A percentile compares a stretch with the other conserved stretches of the same genome.
Conservation (phyloP, 2,329 filamentous ascomycete species). For the Fusarium anthophilum region DNA sequence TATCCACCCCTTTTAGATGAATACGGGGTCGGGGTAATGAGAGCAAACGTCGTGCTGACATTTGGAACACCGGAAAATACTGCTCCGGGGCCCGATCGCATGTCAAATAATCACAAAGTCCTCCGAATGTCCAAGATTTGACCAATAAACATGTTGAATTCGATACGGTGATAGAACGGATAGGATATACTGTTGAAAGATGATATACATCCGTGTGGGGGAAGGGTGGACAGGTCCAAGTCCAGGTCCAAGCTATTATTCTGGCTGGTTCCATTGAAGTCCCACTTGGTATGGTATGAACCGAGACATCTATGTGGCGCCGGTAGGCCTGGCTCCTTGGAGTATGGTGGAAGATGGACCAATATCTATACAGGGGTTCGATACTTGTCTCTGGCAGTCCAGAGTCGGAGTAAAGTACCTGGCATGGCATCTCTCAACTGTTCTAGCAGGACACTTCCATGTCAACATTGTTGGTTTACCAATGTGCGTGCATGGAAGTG, state of each 20-base stretch:
- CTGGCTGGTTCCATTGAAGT: neutral
- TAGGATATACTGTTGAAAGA: neutral
- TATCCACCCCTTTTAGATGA: neutral
- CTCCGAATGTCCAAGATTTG: neutral
- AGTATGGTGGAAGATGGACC: neutral
- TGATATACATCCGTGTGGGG: neutral
- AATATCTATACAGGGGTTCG: neutral
- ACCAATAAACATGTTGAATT: neutral
- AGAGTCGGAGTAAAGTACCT: neutral
- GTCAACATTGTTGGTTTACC: neutral
- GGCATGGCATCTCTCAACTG: neutral
- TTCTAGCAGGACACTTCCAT: neutral
- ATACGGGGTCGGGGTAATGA: neutral
- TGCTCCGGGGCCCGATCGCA: neutral
- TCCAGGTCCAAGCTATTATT: neutral
- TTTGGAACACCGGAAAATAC: neutral
- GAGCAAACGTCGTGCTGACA: neutral
- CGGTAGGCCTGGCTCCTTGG: neutral
- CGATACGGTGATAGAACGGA: neutral
- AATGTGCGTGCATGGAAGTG: neutral
- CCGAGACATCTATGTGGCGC: neutral
- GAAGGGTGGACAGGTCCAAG: no score
- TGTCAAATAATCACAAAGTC: neutral
- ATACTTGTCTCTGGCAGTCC: neutral
- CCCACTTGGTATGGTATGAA: neutral